Percentiles rank a stretch among this genome's conserved stretches.
Evolutionary conservation across 352 stramenopile species (phyloP).

Genomic region (Phytophthora fragariae): DNA sequence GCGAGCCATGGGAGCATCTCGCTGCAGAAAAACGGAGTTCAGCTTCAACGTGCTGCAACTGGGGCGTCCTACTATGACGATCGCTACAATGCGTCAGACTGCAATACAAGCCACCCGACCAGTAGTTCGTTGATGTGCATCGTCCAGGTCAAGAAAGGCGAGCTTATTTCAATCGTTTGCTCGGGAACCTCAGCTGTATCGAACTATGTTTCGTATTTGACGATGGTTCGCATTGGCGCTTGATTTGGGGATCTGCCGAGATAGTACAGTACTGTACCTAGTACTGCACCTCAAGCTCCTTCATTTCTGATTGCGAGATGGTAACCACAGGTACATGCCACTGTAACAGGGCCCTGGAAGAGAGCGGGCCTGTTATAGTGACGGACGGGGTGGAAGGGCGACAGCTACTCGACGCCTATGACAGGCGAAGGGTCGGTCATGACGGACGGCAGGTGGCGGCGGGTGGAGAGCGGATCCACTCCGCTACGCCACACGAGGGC

Average conservation of each 20-base stretch:
- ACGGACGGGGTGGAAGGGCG: no score
- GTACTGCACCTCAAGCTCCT: no score
- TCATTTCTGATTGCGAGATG: no score
- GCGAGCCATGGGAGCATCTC: background rate
- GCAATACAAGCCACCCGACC: background rate
- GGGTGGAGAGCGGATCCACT: no score
- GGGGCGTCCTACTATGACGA: background rate
- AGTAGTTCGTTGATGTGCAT: slow-evolving; percentile 9
- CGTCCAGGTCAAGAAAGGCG: background rate
- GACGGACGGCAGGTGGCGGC: no score
- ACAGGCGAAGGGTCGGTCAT: no score
- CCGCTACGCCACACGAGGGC: no score
- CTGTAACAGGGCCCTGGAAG: no score
- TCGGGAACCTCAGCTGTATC: background rate
- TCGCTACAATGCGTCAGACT: background rate
- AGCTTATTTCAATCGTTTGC: background rate
- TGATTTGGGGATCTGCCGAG: background rate
- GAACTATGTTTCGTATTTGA: background rate
- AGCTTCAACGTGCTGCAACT: slow-evolving; percentile 9
- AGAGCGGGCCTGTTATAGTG: no score
- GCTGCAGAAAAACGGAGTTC: background rate
- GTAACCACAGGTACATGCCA: no score
- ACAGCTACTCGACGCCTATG: no score
- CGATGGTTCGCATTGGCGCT: background rate
- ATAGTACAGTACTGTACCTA: no score